A percentile compares a stretch with the other conserved stretches of the same genome.
Conservation (phyloP, 768 basidiomycete genomes). For the Lanmaoa rubissima region DNA sequence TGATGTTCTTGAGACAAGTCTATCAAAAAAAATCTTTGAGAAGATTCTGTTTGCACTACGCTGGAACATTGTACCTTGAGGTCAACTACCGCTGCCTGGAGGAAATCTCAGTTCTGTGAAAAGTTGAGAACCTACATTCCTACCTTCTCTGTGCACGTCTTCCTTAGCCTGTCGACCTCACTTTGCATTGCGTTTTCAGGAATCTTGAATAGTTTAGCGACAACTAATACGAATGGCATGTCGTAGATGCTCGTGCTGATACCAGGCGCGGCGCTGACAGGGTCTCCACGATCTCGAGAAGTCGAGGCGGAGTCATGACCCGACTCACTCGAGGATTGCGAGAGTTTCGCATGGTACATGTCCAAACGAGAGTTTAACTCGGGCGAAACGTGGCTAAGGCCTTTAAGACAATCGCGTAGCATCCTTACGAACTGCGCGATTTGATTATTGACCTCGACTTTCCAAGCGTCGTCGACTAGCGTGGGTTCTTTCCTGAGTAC, state of each 20-base stretch:
- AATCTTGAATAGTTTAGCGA: constrained; percentile 73
- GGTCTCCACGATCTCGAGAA: constrained; percentile 53
- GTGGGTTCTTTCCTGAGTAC: constrained; percentile 89
- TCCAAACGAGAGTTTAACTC: constrained; percentile 84
- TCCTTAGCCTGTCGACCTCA: constrained; percentile 67
- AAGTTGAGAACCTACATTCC: neutral
- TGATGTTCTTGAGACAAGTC: constrained; percentile 91
- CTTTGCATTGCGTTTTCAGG: constrained; percentile 62
- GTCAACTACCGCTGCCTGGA: constrained; percentile 79
- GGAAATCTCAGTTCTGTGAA: constrained; percentile 1
- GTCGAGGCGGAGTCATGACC: constrained; percentile 64
- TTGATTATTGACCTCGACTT: constrained; percentile 87
- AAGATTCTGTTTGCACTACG: neutral
- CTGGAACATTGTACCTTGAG: constrained; percentile 59
- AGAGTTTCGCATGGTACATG: constrained; percentile 78
- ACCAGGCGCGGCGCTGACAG: constrained; percentile 39
- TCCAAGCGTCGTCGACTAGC: constrained; percentile 86
- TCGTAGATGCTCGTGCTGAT: constrained; percentile 53
- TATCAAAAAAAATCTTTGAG: constrained; percentile 12
- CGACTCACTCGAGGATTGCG: constrained; percentile 61
- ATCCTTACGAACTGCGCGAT: constrained; percentile 87
- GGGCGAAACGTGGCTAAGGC: constrained; percentile 72
- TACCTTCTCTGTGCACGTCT: constrained; percentile 76
- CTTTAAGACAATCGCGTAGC: constrained; percentile 74
- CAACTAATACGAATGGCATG: constrained; percentile 72